These are phyloP conservation scores for Balamuthia mandrillaris DNA, from an alignment of 208 protist genomes.

Conservation along the genomic window DNA sequence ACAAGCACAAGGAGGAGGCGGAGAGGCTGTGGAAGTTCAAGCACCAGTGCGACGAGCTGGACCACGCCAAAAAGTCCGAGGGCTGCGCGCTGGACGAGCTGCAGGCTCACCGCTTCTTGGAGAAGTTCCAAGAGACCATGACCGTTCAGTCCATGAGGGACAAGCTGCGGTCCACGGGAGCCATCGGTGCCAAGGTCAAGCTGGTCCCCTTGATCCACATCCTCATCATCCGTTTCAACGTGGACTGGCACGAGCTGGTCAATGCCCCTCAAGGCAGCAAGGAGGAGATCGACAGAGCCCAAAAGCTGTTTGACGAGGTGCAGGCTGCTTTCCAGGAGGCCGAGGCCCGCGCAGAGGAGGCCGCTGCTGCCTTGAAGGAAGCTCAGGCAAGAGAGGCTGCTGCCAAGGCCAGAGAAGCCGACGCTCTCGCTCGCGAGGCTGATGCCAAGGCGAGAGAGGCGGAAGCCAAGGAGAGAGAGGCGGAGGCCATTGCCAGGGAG, in stretches of 20 bases:
- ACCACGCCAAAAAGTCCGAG: too few relatives aligned
- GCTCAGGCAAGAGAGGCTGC: background rate
- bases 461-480: constrained; percentile 7
- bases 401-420: background rate
- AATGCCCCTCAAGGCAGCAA: constrained; percentile 39
- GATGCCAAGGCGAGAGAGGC: background rate
- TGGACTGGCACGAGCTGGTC: constrained; percentile 17
- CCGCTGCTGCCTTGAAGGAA: background rate
- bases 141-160: too few relatives aligned
- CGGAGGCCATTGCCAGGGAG: background rate
- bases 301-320: background rate
- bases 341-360: background rate
- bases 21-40: background rate
- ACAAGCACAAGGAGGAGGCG: background rate
- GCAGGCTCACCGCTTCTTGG: too few relatives aligned
- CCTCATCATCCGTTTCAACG: constrained; percentile 31
- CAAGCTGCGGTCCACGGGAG: background rate
- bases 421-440: background rate
- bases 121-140: too few relatives aligned
- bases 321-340: background rate
- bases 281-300: background rate
- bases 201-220: constrained; percentile 23
- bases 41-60: background rate
- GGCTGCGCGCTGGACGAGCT: too few relatives aligned
- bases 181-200: constrained; percentile 15